Percentiles rank a stretch among this genome's conserved stretches.
Conservation (phyloP, 306 rosid species). For the Vachellia collinsii region DNA sequence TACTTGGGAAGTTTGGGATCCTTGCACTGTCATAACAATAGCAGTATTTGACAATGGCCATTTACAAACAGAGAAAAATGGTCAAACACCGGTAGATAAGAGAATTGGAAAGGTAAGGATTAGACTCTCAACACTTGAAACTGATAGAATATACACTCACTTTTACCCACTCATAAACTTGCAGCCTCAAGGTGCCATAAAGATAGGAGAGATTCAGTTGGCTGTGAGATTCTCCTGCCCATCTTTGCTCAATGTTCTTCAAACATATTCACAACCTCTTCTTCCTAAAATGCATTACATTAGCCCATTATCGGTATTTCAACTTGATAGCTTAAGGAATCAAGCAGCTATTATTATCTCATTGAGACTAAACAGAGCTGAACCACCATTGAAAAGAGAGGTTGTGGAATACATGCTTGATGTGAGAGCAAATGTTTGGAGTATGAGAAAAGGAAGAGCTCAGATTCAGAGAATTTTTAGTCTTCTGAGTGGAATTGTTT, state of each 20-base stretch:
- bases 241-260: constrained; percentile 45
- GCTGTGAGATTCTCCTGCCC: constrained; percentile 60
- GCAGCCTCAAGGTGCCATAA: constrained; percentile 42
- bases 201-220: constrained; percentile 60
- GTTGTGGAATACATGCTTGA: constrained; percentile 51
- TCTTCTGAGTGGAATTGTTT: constrained; percentile 31
- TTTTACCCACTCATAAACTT: constrained; percentile 51
- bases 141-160: constrained; percentile 49
- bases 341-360: constrained; percentile 44
- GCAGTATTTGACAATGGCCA: constrained; percentile 57
- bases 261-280: constrained; percentile 45
- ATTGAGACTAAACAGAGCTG: constrained; percentile 34
- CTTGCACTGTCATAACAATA: constrained; percentile 54
- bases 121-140: constrained; percentile 52
- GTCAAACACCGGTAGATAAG: constrained; percentile 16
- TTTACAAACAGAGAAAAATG: constrained; percentile 34
- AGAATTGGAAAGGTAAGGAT: constrained; percentile 56
- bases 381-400: constrained; percentile 53
- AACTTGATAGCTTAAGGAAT: constrained; percentile 48
- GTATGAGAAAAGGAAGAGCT: constrained; percentile 52
- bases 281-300: constrained; percentile 53
- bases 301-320: constrained; percentile 44
- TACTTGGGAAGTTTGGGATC: constrained; percentile 57
- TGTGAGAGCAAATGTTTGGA: constrained; percentile 50
- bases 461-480: constrained; percentile 38